phyloP scores from a whole-genome alignment of 2,329 filamentous ascomycete genomes.

The Nemania serpens region DNA sequence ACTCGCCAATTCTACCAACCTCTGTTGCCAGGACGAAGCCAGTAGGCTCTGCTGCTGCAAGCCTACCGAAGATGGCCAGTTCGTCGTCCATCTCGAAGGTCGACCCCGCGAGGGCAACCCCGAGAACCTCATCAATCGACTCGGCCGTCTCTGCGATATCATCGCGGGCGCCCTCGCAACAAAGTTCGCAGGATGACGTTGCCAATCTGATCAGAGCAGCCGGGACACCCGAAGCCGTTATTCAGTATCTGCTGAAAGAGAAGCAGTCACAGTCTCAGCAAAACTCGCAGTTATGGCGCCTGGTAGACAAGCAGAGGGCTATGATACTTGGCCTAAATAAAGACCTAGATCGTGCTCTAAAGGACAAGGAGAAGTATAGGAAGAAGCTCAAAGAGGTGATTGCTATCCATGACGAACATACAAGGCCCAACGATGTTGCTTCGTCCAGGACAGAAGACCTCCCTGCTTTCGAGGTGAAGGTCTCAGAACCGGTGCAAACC shows the following conservation, averaged over 20 bases:
- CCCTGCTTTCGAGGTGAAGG: slow-evolving; percentile 33
- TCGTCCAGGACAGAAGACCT: slow-evolving; percentile 31
- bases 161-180: slow-evolving; percentile 60
- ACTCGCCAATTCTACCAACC: slow-evolving; percentile 51
- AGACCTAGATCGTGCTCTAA: slow-evolving; percentile 85
- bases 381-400: slow-evolving; percentile 83
- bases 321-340: slow-evolving; percentile 95
- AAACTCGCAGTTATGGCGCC: slow-evolving; percentile 89
- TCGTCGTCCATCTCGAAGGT: slow-evolving; percentile 48
- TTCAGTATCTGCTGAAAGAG: slow-evolving; percentile 86
- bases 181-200: slow-evolving; percentile 72
- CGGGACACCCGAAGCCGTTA: slow-evolving; percentile 86
- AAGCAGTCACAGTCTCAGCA: slow-evolving; percentile 88
- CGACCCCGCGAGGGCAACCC: slow-evolving; percentile 48
- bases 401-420: slow-evolving; percentile 40
- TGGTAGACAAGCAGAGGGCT: slow-evolving; percentile 93
- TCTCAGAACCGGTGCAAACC: slow-evolving; percentile 40
- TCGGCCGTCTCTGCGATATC: slow-evolving; percentile 85
- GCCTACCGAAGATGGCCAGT: slow-evolving; percentile 54
- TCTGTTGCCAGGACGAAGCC: slow-evolving; percentile 50
- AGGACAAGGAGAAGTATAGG: slow-evolving; percentile 93
- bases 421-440: slow-evolving; percentile 28
- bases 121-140: slow-evolving; percentile 87
- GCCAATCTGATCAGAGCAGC: slow-evolving; percentile 79
- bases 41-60: slow-evolving; percentile 46